These are phyloP conservation scores for Xylaria digitata DNA, from an alignment of 2,329 filamentous ascomycete genomes.

Conservation along the genomic window DNA sequence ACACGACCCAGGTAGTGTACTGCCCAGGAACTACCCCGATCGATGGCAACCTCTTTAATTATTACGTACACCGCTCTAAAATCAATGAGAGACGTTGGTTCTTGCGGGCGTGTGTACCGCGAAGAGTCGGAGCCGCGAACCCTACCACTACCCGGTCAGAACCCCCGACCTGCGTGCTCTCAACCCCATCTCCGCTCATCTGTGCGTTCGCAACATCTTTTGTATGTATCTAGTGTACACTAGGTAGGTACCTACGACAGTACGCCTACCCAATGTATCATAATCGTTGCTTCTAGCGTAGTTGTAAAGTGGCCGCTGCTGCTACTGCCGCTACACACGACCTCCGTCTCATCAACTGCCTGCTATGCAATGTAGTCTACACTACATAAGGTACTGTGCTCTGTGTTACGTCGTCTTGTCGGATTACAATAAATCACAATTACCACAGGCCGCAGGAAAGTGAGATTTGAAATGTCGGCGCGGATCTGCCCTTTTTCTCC, in stretches of 20 bases:
- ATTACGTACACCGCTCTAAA: constrained; percentile 36
- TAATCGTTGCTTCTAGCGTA: too few species aligned
- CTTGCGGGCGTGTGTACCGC: constrained; percentile 31
- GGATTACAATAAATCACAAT: too few species aligned
- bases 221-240: too few species aligned
- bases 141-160: neutral
- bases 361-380: neutral
- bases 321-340: too few species aligned
- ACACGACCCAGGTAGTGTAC: neutral
- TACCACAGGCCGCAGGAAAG: neutral
- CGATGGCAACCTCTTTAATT: constrained; percentile 18
- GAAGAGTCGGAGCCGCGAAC: constrained; percentile 35
- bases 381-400: neutral
- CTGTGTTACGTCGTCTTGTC: too few species aligned
- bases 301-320: constrained; percentile 4
- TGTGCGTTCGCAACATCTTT: neutral
- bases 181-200: constrained; percentile 9
- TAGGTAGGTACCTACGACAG: neutral
- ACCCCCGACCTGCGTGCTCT: neutral
- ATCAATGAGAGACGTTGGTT: constrained; percentile 12
- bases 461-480: constrained; percentile 28
- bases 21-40: constrained; percentile 4
- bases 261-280: too few species aligned
- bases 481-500: constrained; percentile 17
- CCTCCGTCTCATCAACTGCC: neutral